Conservation (phyloP, 106 monocot species). For the Allium cepa region DNA sequence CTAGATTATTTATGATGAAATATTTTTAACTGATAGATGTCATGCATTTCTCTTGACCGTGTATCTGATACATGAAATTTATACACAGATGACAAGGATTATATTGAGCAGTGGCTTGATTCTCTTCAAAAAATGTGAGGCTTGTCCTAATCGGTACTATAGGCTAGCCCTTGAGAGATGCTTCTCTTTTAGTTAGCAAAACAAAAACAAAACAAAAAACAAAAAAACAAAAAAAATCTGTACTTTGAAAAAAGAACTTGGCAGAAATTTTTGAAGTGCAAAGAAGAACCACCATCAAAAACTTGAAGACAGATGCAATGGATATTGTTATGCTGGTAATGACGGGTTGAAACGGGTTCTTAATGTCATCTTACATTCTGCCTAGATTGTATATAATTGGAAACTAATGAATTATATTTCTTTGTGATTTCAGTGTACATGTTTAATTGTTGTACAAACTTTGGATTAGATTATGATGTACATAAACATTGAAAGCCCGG, state of each 20-base stretch:
- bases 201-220: background rate
- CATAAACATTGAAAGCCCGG: no score
- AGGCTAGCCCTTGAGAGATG: conserved; percentile 6
- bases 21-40: background rate
- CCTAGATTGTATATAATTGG: no score
- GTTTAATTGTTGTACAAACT: no score
- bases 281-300: no score
- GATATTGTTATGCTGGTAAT: no score
- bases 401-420: no score
- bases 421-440: no score
- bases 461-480: no score
- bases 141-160: background rate
- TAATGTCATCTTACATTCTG: no score
- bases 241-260: conserved; percentile 2
- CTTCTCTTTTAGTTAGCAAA: conserved; percentile 2
- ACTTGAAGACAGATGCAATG: no score
- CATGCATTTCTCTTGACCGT: background rate
- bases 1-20: background rate
- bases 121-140: conserved; percentile 25
- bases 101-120: conserved; percentile 35
- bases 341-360: no score
- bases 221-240: background rate
- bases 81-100: conserved; percentile 29
- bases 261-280: background rate
- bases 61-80: background rate